These are phyloP conservation scores for Ceratocystiopsis sp. DNA, from an alignment of 2,329 filamentous ascomycete genomes.

Conservation along the genomic window DNA sequence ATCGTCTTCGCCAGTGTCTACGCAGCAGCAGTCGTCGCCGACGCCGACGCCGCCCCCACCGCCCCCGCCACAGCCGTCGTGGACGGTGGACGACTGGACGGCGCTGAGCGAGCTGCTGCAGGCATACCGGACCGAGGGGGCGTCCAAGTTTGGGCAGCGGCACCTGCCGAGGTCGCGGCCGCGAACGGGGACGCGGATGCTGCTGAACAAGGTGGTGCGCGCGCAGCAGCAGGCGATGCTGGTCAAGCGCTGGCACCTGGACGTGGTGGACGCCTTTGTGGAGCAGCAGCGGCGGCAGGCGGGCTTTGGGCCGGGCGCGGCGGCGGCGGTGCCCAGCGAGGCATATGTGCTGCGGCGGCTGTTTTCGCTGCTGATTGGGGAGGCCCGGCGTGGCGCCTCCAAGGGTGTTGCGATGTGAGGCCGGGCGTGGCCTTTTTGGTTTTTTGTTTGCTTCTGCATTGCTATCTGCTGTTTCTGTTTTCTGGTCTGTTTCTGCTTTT, in stretches of 20 bases:
- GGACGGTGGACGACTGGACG: constrained; percentile 29
- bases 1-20: too few relatives aligned
- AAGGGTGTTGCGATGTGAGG: not conserved
- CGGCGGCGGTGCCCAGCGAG: constrained; percentile 32
- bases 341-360: constrained; percentile 31
- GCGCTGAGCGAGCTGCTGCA: constrained; percentile 34
- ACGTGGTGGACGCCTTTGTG: constrained; percentile 37
- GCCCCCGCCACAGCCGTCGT: constrained; percentile 4
- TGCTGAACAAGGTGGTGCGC: constrained; percentile 31
- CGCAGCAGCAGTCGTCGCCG: not conserved
- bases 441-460: not conserved
- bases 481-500: too few relatives aligned
- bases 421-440: not conserved
- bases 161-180: constrained; percentile 7
- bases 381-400: constrained; percentile 20
- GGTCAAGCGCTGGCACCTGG: constrained; percentile 39
- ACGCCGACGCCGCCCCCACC: not conserved
- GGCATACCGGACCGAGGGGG: constrained; percentile 27
- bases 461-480: not conserved
- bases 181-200: constrained; percentile 6
- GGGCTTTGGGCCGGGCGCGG: constrained; percentile 2
- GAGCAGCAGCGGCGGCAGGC: constrained; percentile 10
- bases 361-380: constrained; percentile 35
- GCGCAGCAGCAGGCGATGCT: constrained; percentile 28
- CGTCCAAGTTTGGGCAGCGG: constrained; percentile 20